Evolutionary conservation across 192 early-diverging fungal genomes (phyloP).

Genomic region (Rhizoclosmatium sp.): DNA sequence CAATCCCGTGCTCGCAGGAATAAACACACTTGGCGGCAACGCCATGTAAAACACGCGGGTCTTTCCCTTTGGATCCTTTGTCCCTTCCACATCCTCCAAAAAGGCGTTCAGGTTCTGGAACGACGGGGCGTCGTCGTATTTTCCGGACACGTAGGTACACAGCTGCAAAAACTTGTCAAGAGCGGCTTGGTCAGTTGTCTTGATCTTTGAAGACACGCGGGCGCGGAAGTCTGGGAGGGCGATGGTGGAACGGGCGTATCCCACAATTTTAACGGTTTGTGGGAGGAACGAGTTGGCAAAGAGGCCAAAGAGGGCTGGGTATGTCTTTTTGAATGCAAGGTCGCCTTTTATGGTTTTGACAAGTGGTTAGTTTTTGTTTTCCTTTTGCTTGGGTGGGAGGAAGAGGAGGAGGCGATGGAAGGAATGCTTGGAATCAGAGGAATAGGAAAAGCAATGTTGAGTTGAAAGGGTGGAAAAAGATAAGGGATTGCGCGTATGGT

Average conservation of each 20-base stretch:
- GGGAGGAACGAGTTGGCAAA: conserved; percentile 87
- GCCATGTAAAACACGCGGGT: conserved; percentile 96
- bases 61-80: conserved; percentile 44
- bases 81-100: conserved; percentile 66
- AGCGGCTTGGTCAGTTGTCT: conserved; percentile 62
- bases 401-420: too few species aligned
- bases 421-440: too few species aligned
- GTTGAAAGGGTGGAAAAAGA: too few species aligned
- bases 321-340: conserved; percentile 98
- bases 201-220: conserved; percentile 75
- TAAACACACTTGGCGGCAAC: conserved; percentile 93
- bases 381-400: background rate
- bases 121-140: conserved; percentile 80
- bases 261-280: conserved; percentile 77
- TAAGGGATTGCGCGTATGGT: too few species aligned
- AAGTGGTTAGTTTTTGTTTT: background rate
- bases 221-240: conserved; percentile 75
- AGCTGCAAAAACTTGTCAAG: conserved; percentile 71
- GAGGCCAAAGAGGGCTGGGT: conserved; percentile 93
- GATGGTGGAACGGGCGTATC: conserved; percentile 91
- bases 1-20: conserved; percentile 80
- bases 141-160: conserved; percentile 82
- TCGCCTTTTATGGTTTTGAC: conserved; percentile 65
- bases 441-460: too few species aligned
- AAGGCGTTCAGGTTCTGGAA: conserved; percentile 73